Evolutionary conservation across 805 yeast genomes (phyloP), one percentile per base, ranked within the genome.

Genomic region (Starmerella ratchasimensis): DNA sequence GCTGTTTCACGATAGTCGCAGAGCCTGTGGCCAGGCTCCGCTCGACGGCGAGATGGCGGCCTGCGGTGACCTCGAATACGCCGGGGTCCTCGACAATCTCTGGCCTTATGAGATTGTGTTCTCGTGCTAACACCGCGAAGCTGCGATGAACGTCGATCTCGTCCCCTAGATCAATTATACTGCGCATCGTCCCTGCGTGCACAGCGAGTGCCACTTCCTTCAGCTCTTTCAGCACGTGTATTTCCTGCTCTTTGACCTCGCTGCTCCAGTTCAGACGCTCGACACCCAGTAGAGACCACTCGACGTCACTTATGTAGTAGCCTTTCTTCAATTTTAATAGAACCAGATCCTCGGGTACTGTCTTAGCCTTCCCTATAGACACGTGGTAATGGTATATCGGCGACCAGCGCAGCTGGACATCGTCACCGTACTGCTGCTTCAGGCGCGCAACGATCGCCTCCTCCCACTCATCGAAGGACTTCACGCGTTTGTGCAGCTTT

Each of bases 21-120:
- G 13, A 11, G 18, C 60, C 59, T 1, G 60, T 54, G 32, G 60
- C 65, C 38, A 80, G 60, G 1, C 82, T 81, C 24, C 74, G 71
- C 52, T 88, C 96, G 2, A 88, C 97, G 13, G 83, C 84, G 11
- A 81, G 53, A 56, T 90, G 97, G 22, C 95, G 63, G 0, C 97
- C 97, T 1, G 64, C 69, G 1, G 52, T 51, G 8, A 84, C 69
- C 0, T 67, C 61, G 4, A 78, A 61, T 15, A 53, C 59, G 9
- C 19, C 22, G 0, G 65, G 60, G 2, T 70, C 60, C 2, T 68
- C 58, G 23, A 68, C 68, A 17, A 88, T 59, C 8, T 48, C 60
- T 0, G 98, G 98, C 37, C 81, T 60, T 0, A 69, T 73, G 33
- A 84, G 64, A 23, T 69, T 61, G 43, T 69, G 70, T 47, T 82